phyloP scores from a whole-genome alignment of 257 asterid genomes.

The Nicotiana knightiana region DNA sequence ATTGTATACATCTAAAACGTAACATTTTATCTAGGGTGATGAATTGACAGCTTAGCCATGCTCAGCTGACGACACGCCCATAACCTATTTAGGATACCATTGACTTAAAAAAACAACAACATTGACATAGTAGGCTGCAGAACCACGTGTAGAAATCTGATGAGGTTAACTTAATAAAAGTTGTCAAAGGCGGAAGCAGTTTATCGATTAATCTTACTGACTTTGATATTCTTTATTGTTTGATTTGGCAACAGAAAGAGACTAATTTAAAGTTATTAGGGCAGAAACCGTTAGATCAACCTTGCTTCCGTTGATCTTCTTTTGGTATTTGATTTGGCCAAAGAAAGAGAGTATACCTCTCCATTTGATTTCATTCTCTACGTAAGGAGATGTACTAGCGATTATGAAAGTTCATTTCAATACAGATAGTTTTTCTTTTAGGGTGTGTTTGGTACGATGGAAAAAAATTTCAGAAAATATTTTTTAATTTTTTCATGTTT shows the following conservation, averaged over 20 bases:
- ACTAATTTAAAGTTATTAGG: neutral
- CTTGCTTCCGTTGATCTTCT: neutral
- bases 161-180: neutral
- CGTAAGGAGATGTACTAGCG: neutral
- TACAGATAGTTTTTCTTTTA: no score
- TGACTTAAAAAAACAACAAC: no score
- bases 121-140: neutral
- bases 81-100: neutral
- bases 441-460: no score
- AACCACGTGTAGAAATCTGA: neutral
- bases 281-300: neutral
- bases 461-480: no score
- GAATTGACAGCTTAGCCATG: no score
- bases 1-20: no score
- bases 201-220: no score
- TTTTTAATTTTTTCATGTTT: no score
- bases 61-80: neutral
- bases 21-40: no score
- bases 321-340: neutral
- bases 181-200: neutral
- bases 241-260: no score
- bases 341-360: neutral
- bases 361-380: neutral
- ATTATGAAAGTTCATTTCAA: no score
- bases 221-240: no score